Base-by-base conservation (phyloP, 306 rosid species). In the Cicer judaicum region DNA sequence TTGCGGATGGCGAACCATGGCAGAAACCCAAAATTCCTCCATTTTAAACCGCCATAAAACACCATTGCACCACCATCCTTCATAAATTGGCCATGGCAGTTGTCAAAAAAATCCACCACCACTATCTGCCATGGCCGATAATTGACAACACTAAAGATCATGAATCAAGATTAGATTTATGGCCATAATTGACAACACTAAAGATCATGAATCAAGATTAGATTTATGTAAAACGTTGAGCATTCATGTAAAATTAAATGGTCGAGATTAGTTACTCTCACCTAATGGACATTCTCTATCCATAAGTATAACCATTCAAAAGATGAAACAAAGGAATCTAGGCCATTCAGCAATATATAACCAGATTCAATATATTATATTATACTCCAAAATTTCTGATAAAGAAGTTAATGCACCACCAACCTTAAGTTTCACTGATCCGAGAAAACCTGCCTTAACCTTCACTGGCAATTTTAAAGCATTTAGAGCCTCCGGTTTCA, bases 361-460 rank as follows among this genome's bases (percentile, higher is more conserved):
- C 65, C 71, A 54, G 68, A 43, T 42, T 59, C 64, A 76, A 82
- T 76, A 64, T 50, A 50, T 59, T 42, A 57, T 16, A 56, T 50
- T 16, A 4, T 29, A 56, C 66, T 62, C 72, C 21, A 44, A 54
- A 63, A 24, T 44, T 73, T 78, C 24, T 61, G 53, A 68, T 24
- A 53, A 53, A 50, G 16, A 2, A 55, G 47, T 44, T 54, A 5
- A 68, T 70, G 56, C 38, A 36, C 70, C 68, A 80, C 91, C 68
- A 76, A 94, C 99, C 97, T 94, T 89, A 65, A 94, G 92, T 87
- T 94, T 94, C 83, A 94, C 97, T 11, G 97, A 94, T 77, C 99
- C 99, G 63, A 94, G 96, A 86, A 94, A 94, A 72, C 99, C 99
- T 7, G 97, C 99, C 79, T 92, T 94, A 78, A 94, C 99, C 89